These are phyloP conservation scores for Ceratocystiopsis sp. DNA, from an alignment of 2,329 filamentous ascomycete species.

Conservation along the genomic window DNA sequence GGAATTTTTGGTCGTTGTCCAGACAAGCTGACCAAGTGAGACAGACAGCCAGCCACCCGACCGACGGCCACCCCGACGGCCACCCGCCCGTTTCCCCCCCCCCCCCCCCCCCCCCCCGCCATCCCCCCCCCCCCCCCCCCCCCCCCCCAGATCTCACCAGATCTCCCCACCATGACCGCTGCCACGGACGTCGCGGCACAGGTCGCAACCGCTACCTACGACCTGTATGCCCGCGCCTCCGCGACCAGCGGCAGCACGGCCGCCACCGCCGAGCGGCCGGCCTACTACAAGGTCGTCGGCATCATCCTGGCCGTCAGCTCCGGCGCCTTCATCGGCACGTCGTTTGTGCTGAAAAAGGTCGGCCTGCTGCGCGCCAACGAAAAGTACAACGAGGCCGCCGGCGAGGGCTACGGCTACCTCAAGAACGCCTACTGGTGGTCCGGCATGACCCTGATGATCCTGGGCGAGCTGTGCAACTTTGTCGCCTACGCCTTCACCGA, in stretches of 20 bases:
- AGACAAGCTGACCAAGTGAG: too few relatives aligned
- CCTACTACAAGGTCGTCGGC: slow-evolving; percentile 67
- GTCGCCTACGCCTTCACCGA: slow-evolving; percentile 95
- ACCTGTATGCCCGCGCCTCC: slow-evolving; percentile 27
- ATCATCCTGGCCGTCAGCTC: slow-evolving; percentile 74
- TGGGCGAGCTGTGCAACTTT: slow-evolving; percentile 94
- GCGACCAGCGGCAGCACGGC: slow-evolving; percentile 11
- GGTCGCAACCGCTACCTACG: slow-evolving; percentile 17
- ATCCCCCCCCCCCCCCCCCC: too few relatives aligned
- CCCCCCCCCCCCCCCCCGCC: too few relatives aligned
- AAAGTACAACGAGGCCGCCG: slow-evolving; percentile 90
- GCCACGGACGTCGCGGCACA: slow-evolving; percentile 15
- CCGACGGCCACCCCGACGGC: too few relatives aligned
- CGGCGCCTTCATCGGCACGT: slow-evolving; percentile 81
- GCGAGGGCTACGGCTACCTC: slow-evolving; percentile 92
- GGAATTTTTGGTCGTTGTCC: too few relatives aligned
- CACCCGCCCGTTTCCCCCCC: too few relatives aligned
- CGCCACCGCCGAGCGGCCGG: slow-evolving; percentile 19
- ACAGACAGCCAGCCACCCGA: too few relatives aligned
- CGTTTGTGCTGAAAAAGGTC: slow-evolving; percentile 90
- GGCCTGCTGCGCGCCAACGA: slow-evolving; percentile 82
- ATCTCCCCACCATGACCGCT: background rate
- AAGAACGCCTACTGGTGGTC: slow-evolving; percentile 92
- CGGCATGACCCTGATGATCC: slow-evolving; percentile 92
- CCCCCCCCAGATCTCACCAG: too few relatives aligned